Base-by-base conservation (phyloP, 805 yeast species). In the Monosporozyma solicola region DNA sequence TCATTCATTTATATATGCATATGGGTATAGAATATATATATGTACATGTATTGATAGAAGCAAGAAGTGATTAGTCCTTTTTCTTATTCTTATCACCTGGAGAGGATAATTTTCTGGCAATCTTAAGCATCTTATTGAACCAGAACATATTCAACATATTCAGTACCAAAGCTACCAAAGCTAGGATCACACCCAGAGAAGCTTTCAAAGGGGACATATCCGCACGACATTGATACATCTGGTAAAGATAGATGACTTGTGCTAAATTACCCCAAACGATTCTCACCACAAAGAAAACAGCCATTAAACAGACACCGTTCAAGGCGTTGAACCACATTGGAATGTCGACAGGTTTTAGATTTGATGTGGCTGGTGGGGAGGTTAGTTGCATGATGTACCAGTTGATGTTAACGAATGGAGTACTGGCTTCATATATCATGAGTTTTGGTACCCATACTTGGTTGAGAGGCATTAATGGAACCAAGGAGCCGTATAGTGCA, bases 351-450 rank as follows among this genome's bases (percentile, higher is more conserved):
- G 59, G 43, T 3, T 80, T 68, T 3, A 85, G 87, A 1, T 75
- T 75, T 15, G 46, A 43, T 22, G 31, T 4, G 10, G 22, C 10
- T 43, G 27, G 46, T 24, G 46, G 31, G 3, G 46, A 24, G 1
- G 96, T 94, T 16, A 90, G 73, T 61, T 87, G 84, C 33, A 85
- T 77, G 35, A 89, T 83, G 68, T 85, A 91, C 97, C 97, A 94
- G 68, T 94, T 88, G 65, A 87, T 67, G 69, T 94, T 95, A 56
- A 94, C 96, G 70, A 94, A 94, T 8, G 98, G 98, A 1, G 97
- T 87, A 48, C 95, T 85, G 43, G 87, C 77, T 71, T 94, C 99
- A 69, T 86, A 94, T 49, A 87, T 66, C 61, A 94, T 75, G 66
- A 91, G 94, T 22, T 84, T 81, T 1, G 96, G 92, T 29, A 87